Conservation (phyloP, 1,139 yeast genomes). For the Scheffersomyces illinoinensis region DNA sequence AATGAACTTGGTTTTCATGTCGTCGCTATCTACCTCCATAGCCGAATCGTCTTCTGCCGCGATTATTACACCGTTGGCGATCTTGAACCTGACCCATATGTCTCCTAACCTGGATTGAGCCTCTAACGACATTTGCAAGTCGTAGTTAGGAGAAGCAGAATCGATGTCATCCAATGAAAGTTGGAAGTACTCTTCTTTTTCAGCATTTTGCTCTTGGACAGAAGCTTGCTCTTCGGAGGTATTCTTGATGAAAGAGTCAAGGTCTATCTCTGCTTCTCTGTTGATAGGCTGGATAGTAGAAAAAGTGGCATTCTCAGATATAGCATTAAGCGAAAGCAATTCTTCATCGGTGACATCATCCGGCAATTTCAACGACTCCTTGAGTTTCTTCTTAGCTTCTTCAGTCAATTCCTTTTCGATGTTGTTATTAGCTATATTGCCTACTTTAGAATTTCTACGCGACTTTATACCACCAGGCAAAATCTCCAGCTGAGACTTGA, state of each 20-base stretch:
- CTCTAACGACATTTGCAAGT: constrained; percentile 22
- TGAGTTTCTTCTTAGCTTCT: constrained; percentile 31
- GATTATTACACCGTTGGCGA: constrained; percentile 32
- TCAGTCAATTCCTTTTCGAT: constrained; percentile 13
- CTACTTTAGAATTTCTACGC: constrained; percentile 9
- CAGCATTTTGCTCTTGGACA: constrained; percentile 3
- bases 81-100: constrained; percentile 22
- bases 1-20: constrained; percentile 17
- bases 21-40: constrained; percentile 22
- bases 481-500: background rate
- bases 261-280: constrained; percentile 16
- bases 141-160: constrained; percentile 20
- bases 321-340: constrained; percentile 35
- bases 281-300: constrained; percentile 21
- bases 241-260: constrained; percentile 23
- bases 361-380: constrained; percentile 37
- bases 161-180: constrained; percentile 28
- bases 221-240: constrained; percentile 9
- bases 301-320: constrained; percentile 21
- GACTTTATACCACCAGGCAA: constrained; percentile 4
- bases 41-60: constrained; percentile 13
- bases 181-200: constrained; percentile 15
- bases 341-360: constrained; percentile 44
- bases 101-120: constrained; percentile 18
- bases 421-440: background rate